Conservation (phyloP, 164 flowering plant genomes). For the Nymphaea colorata region DNA sequence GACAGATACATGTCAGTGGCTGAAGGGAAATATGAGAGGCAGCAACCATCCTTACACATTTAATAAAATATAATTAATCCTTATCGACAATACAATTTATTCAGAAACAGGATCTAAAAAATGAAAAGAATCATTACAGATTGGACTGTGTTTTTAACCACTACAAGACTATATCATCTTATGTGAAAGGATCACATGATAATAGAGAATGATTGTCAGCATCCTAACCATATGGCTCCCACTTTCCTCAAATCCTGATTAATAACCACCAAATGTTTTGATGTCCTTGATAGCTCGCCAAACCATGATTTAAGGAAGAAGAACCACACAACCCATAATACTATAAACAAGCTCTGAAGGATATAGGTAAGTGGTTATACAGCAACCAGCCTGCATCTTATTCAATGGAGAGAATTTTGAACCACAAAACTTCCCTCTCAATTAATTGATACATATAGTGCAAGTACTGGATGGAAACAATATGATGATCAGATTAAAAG, state of each 20-base stretch:
- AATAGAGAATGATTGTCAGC: neutral
- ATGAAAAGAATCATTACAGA: neutral
- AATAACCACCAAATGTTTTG: neutral
- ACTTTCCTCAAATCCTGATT: neutral
- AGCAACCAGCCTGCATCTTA: conserved; percentile 2
- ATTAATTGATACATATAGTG: conserved; percentile 10
- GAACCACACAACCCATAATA: neutral
- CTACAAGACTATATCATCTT: neutral
- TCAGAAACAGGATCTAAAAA: neutral
- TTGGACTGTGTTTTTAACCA: neutral
- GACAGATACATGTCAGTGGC: too few species aligned
- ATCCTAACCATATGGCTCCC: neutral
- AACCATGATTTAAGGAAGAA: neutral
- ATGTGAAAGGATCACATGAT: neutral
- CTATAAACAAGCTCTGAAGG: neutral
- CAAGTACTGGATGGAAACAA: conserved; percentile 6
- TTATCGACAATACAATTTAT: too few species aligned
- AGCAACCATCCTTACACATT: too few species aligned
- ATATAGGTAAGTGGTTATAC: neutral
- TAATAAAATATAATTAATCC: neutral
- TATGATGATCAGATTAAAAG: conserved; percentile 2
- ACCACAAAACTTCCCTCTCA: conserved; percentile 8
- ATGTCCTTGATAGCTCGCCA: neutral
- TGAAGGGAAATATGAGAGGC: too few species aligned
- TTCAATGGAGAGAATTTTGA: neutral